Evolutionary conservation across 2,329 filamentous ascomycete species (phyloP).

Genomic region (Chrysosphaeria jannelii): DNA sequence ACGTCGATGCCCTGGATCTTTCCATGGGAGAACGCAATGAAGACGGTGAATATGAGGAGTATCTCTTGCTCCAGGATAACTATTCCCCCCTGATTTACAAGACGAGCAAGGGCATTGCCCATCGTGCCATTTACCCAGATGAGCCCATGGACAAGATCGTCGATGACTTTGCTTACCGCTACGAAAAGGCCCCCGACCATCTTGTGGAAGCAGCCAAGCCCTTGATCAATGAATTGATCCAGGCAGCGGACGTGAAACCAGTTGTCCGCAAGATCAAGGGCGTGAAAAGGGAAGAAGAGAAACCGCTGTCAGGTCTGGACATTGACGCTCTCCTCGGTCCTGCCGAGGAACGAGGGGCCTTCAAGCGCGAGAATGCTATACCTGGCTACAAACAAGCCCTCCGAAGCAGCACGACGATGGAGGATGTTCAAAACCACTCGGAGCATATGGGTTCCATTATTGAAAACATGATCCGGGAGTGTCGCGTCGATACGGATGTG

Average conservation of each 20-base stretch:
- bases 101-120: slow-evolving; percentile 58
- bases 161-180: slow-evolving; percentile 31
- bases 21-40: slow-evolving; percentile 41
- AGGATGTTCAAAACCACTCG: slow-evolving; percentile 32
- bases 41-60: slow-evolving; percentile 35
- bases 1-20: slow-evolving; percentile 81
- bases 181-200: slow-evolving; percentile 38
- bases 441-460: slow-evolving; percentile 50
- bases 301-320: slow-evolving; percentile 73
- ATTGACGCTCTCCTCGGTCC: slow-evolving; percentile 48
- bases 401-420: slow-evolving; percentile 23
- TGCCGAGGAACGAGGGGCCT: not conserved
- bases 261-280: slow-evolving; percentile 57
- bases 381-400: slow-evolving; percentile 74
- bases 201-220: slow-evolving; percentile 25
- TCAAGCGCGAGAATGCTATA: slow-evolving; percentile 32
- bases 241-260: slow-evolving; percentile 56
- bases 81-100: slow-evolving; percentile 72
- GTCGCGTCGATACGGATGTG: slow-evolving; percentile 49
- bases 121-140: slow-evolving; percentile 46
- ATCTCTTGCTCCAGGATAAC: slow-evolving; percentile 48
- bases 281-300: slow-evolving; percentile 34
- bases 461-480: slow-evolving; percentile 33
- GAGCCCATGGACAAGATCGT: slow-evolving; percentile 29
- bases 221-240: slow-evolving; percentile 32